Conservation (phyloP, 2,329 filamentous ascomycete genomes). For the Akanthomyces dipterigenus region DNA sequence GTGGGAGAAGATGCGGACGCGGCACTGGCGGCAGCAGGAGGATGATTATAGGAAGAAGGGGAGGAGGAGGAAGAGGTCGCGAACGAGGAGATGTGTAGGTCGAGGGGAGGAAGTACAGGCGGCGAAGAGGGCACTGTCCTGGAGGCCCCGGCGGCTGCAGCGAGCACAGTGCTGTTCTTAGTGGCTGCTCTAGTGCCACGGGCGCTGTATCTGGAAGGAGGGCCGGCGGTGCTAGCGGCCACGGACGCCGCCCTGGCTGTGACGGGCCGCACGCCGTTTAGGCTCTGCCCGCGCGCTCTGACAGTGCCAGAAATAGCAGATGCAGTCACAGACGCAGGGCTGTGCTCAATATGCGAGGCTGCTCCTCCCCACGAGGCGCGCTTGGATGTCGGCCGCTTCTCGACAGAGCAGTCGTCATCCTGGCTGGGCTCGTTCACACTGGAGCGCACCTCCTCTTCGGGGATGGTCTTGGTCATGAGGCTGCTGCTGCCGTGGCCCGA, state of each 20-base stretch:
- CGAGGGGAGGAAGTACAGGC: background rate
- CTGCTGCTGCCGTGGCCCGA: constrained; percentile 46
- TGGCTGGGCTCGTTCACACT: constrained; percentile 18
- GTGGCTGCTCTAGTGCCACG: background rate
- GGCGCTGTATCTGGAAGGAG: background rate
- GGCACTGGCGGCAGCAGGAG: background rate
- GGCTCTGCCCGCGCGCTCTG: background rate
- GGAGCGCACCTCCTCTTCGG: constrained; percentile 21
- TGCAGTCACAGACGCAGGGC: background rate
- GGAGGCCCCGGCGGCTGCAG: background rate
- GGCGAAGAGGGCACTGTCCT: background rate
- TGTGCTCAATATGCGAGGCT: background rate
- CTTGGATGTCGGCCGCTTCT: background rate
- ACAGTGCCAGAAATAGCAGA: background rate
- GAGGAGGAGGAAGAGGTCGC: background rate
- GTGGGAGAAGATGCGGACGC: background rate
- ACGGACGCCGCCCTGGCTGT: background rate
- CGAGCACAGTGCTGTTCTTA: background rate
- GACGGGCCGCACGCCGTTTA: background rate
- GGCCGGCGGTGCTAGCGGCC: background rate
- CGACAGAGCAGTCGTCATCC: constrained; percentile 3
- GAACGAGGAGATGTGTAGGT: background rate
- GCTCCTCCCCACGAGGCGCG: background rate
- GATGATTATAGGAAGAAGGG: background rate
- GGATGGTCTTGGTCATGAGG: constrained; percentile 31